Percentiles rank a stretch among this genome's conserved stretches.
These are phyloP conservation scores for Tetracentron sinense DNA, from an alignment of 164 flowering plant genomes.

Conservation along the genomic window DNA sequence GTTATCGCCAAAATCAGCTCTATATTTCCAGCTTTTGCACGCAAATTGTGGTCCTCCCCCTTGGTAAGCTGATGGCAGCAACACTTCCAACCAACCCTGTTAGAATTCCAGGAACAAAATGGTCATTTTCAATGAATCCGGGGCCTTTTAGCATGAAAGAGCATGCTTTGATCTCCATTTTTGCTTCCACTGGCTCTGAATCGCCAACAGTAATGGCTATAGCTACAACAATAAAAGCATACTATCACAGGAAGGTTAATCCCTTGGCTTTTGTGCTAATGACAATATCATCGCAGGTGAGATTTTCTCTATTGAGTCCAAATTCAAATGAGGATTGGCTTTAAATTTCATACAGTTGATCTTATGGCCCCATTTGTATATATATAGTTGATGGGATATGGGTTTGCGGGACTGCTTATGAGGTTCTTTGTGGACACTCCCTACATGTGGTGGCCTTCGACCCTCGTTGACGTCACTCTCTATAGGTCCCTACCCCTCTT, in stretches of 20 bases:
- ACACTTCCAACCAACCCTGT: constrained; percentile 34
- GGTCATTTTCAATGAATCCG: constrained; percentile 50
- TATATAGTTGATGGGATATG: neutral
- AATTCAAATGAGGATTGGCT: neutral
- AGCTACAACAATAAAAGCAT: constrained; percentile 45
- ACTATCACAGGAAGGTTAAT: constrained; percentile 30
- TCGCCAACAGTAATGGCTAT: constrained; percentile 33
- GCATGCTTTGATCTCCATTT: constrained; percentile 53
- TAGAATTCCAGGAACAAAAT: constrained; percentile 30
- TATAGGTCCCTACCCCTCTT: constrained; percentile 35
- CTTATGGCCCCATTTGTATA: neutral
- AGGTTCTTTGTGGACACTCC: constrained; percentile 36
- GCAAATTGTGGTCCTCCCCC: constrained; percentile 45
- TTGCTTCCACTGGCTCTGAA: constrained; percentile 37
- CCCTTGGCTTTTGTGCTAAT: constrained; percentile 35
- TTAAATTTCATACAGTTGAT: neutral
- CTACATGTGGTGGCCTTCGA: constrained; percentile 43
- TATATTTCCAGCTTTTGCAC: constrained; percentile 34
- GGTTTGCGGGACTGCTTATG: neutral
- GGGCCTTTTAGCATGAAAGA: constrained; percentile 62
- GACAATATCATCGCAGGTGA: constrained; percentile 42
- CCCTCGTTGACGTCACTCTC: constrained; percentile 8
- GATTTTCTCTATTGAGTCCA: neutral
- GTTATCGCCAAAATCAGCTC: constrained; percentile 34
- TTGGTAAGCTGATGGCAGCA: constrained; percentile 64